These are phyloP conservation scores for Globisporangium solare DNA, from an alignment of 352 stramenopile genomes.

Conservation along the genomic window DNA sequence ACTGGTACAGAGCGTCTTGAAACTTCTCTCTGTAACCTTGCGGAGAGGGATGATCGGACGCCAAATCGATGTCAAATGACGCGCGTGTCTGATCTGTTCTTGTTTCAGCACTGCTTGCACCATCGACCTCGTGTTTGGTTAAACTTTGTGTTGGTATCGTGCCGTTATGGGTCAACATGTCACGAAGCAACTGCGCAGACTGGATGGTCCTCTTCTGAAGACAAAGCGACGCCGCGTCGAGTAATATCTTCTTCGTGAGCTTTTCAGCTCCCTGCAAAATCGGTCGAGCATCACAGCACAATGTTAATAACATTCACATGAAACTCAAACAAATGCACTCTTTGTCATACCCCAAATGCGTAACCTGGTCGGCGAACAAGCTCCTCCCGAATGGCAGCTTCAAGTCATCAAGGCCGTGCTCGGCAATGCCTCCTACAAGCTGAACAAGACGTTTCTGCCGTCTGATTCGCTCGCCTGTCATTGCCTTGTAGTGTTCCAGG, in stretches of 20 bases:
- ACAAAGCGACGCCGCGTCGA: background rate
- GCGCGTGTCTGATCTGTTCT: background rate
- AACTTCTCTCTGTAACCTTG: background rate
- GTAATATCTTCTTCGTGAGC: background rate
- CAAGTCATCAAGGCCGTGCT: slow-evolving; percentile 1
- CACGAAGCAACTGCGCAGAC: background rate
- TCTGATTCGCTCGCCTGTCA: slow-evolving; percentile 18
- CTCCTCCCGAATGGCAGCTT: slow-evolving; percentile 1
- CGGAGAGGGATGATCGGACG: background rate
- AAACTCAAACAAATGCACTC: background rate
- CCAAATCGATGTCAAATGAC: slow-evolving; percentile 5
- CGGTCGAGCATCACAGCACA: background rate
- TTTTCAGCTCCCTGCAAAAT: slow-evolving; percentile 4
- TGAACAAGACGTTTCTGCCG: slow-evolving; percentile 11
- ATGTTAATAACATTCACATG: background rate
- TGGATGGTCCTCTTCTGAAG: background rate
- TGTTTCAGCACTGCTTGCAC: background rate
- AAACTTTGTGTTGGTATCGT: background rate
- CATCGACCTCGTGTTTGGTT: background rate
- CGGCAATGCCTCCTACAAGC: background rate
- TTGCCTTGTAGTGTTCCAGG: slow-evolving; percentile 23
- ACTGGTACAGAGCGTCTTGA: slow-evolving; percentile 22
- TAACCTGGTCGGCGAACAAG: background rate
- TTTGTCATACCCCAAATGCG: too few relatives aligned
- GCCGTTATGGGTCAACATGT: background rate